These are phyloP conservation scores for Calamus simplicifolius DNA, from an alignment of 176 grass and related monocot genomes.

Conservation along the genomic window DNA sequence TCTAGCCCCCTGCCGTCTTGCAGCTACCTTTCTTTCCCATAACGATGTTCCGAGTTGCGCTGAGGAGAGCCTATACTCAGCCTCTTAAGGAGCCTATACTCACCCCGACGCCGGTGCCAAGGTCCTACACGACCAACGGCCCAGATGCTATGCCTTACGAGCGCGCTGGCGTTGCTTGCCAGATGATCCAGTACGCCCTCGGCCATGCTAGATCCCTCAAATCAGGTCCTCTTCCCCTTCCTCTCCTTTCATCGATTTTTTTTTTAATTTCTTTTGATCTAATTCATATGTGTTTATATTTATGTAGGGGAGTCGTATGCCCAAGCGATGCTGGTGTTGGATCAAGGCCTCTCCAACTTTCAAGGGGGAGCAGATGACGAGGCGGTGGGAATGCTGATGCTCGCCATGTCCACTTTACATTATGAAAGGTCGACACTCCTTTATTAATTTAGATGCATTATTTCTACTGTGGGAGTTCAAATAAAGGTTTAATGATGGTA, in stretches of 20 bases:
- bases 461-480: not conserved
- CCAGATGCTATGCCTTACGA: too few species aligned
- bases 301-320: constrained; percentile 31
- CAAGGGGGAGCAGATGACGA: constrained; percentile 47
- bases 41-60: too few species aligned
- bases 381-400: constrained; percentile 55
- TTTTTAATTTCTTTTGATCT: not conserved
- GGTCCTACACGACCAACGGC: constrained; percentile 8
- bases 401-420: constrained; percentile 70
- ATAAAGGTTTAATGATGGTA: too few species aligned
- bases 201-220: constrained; percentile 35
- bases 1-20: too few species aligned
- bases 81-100: not conserved
- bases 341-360: constrained; percentile 79
- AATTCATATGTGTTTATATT: not conserved
- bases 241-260: not conserved
- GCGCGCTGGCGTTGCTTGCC: not conserved
- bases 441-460: not conserved
- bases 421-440: constrained; percentile 59
- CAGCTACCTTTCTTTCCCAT: too few species aligned
- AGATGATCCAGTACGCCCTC: constrained; percentile 77
- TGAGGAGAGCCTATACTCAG: constrained; percentile 5
- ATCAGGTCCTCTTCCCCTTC: constrained; percentile 28
- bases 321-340: constrained; percentile 81
- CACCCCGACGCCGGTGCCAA: constrained; percentile 2